Evolutionary conservation across 495 filamentous ascomycete species (phyloP), one percentile per base, ranked within the genome.

Genomic region (Penicillium goetzii): DNA sequence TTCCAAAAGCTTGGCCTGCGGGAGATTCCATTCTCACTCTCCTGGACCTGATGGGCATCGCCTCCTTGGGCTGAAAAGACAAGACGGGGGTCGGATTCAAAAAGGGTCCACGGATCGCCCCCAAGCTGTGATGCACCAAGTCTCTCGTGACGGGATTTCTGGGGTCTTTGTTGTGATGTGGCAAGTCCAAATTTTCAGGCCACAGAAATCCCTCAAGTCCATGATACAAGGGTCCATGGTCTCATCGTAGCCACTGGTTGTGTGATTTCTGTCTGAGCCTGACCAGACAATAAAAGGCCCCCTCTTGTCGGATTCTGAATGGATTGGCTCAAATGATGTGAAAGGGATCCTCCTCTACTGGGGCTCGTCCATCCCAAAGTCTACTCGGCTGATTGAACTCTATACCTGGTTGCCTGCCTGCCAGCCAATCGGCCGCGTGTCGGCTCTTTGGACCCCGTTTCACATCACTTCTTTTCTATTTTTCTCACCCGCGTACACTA

Each of bases 371-470:
- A 52, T 59, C 57, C 57, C 43, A 51, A 38, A 59, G 9, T 51
- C 41, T 36, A 15, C 19, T 19, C 26, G 15, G 10, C 9, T 23
- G 25, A n/a, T 28, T 17, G 30, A 50, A 45, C 23, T n/a, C n/a
- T n/a, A n/a, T 50, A 30, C 43, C 43, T 49, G 23, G 19, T 36
- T 34, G 52, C 28, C 32, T 21, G 14, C 23, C 14, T 28, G 3
- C 17, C 7, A 64, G 38, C 66, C 59, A 60, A 65, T 65, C 56
- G 47, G 56, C 57, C 19, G 30, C 63, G 54, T 28, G 41, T 64
- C 67, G 67, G 64, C 67, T 50, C 43, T 53, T 56, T 56, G 49
- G 49, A 49, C 51, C 60, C 58, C 60, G 38, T 69, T 61, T 67
- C 55, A 51, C 61, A 51, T 61, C 53, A 8, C 53, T 14, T 15